These are phyloP conservation scores for Colletotrichum trifolii DNA, from an alignment of 2,329 filamentous ascomycete genomes.

Conservation along the genomic window DNA sequence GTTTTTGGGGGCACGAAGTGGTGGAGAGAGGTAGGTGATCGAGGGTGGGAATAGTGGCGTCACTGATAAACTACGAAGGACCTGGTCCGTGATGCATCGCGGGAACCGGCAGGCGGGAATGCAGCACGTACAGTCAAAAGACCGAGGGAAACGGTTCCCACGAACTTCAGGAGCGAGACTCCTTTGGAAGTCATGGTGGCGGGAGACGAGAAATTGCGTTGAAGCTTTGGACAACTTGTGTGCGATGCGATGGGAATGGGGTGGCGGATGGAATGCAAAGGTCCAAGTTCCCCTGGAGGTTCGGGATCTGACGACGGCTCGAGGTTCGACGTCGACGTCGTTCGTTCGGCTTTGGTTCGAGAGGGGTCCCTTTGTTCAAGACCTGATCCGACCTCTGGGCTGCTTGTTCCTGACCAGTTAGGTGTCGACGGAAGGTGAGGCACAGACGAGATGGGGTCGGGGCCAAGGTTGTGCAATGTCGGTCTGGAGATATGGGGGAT, in stretches of 20 bases:
- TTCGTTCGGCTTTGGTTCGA: conserved; percentile 23
- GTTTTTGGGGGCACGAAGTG: conserved; percentile 5
- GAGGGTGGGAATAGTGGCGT: conserved; percentile 31
- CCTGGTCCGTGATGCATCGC: neutral
- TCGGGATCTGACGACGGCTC: conserved; percentile 17
- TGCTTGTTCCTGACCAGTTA: conserved; percentile 22
- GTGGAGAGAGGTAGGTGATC: conserved; percentile 28
- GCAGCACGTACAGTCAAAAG: conserved; percentile 78
- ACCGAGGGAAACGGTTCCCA: conserved; percentile 89
- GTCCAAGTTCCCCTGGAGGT: conserved; percentile 18
- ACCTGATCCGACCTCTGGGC: conserved; percentile 18
- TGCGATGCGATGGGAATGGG: neutral
- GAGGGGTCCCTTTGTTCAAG: conserved; percentile 24
- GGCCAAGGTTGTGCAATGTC: neutral
- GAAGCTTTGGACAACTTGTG: neutral
- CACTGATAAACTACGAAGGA: conserved; percentile 21
- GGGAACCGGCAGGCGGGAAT: conserved; percentile 36
- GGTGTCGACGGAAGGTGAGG: conserved; percentile 10
- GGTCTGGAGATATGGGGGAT: conserved; percentile 4
- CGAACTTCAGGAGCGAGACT: conserved; percentile 87
- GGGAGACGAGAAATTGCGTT: conserved; percentile 4
- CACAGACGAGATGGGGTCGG: neutral
- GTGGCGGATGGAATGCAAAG: conserved; percentile 9
- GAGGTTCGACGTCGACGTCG: neutral
- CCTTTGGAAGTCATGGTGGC: conserved; percentile 72